Evolutionary conservation across 2,329 filamentous ascomycete genomes (phyloP).

Genomic region (Ophioceras dolichostomum): DNA sequence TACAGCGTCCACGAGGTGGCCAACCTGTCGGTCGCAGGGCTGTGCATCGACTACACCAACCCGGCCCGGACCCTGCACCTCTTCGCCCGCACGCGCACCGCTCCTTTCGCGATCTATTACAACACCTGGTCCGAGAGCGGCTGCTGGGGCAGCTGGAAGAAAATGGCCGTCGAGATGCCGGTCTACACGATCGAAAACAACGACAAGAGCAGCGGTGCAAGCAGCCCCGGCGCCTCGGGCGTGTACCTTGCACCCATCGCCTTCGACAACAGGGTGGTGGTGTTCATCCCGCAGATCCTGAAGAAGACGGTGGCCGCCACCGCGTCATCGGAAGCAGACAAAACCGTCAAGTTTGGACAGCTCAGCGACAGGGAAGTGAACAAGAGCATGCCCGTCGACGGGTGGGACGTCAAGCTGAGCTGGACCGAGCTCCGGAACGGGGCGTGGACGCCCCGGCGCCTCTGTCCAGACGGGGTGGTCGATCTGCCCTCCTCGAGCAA

Average conservation of each 20-base stretch:
- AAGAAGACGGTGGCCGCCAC: neutral
- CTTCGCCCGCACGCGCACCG: slow-evolving; percentile 7
- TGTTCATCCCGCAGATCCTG: neutral
- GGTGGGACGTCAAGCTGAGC: neutral
- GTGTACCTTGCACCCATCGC: slow-evolving; percentile 8
- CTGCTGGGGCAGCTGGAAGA: slow-evolving; percentile 11
- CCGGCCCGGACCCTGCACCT: slow-evolving; percentile 6
- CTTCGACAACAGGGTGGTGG: slow-evolving; percentile 5
- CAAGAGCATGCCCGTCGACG: neutral
- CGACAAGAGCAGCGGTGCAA: slow-evolving; percentile 2
- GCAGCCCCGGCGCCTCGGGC: slow-evolving; percentile 2
- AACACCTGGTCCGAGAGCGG: slow-evolving; percentile 8
- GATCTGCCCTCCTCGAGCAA: no score
- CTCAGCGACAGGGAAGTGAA: neutral
- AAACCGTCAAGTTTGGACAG: neutral
- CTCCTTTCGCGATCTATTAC: neutral
- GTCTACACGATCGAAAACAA: slow-evolving; percentile 2
- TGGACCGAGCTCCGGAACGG: neutral
- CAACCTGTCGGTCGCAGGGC: neutral
- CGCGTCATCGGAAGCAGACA: no score
- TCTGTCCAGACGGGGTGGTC: neutral
- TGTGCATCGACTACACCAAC: neutral
- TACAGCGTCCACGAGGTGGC: neutral
- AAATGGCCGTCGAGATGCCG: slow-evolving; percentile 12
- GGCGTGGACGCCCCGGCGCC: neutral